Percentiles rank a stretch among this genome's conserved stretches.
Evolutionary conservation across 2,329 filamentous ascomycete genomes (phyloP).

Genomic region (Epichloe gansuensis): DNA sequence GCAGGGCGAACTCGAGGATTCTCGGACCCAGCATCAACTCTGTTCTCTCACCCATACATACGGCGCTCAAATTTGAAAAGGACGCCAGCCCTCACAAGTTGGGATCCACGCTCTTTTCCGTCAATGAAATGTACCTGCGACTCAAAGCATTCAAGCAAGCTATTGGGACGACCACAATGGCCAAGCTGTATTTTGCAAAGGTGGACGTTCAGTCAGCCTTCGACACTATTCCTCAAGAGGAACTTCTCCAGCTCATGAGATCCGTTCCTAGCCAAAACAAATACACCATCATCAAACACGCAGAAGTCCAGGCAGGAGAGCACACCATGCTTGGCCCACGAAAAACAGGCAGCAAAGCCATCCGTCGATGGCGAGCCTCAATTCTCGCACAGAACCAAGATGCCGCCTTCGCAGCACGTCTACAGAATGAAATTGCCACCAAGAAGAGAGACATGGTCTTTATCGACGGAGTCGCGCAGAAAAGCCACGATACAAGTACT

Average conservation of each 20-base stretch:
- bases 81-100: slow-evolving; percentile 42
- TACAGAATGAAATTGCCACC: slow-evolving; percentile 26
- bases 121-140: slow-evolving; percentile 64
- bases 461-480: slow-evolving; percentile 53
- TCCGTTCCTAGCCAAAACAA: slow-evolving; percentile 41
- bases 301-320: slow-evolving; percentile 48
- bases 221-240: slow-evolving; percentile 81
- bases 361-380: slow-evolving; percentile 38
- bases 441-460: slow-evolving; percentile 60
- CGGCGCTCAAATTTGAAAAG: slow-evolving; percentile 67
- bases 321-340: slow-evolving; percentile 11
- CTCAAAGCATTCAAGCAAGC: slow-evolving; percentile 54
- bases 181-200: slow-evolving; percentile 72
- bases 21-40: slow-evolving; percentile 30
- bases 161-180: slow-evolving; percentile 23
- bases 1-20: slow-evolving; percentile 50
- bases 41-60: slow-evolving; percentile 59
- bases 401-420: slow-evolving; percentile 29
- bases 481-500: slow-evolving; percentile 39
- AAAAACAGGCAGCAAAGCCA: slow-evolving; percentile 21
- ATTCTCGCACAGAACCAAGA: slow-evolving; percentile 32
- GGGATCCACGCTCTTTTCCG: slow-evolving; percentile 71
- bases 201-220: slow-evolving; percentile 87
- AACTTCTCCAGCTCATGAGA: slow-evolving; percentile 53
- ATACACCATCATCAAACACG: slow-evolving; percentile 64